These are phyloP conservation scores for Talaromyces sp. DNA, from an alignment of 2,329 filamentous ascomycete genomes.

Conservation along the genomic window DNA sequence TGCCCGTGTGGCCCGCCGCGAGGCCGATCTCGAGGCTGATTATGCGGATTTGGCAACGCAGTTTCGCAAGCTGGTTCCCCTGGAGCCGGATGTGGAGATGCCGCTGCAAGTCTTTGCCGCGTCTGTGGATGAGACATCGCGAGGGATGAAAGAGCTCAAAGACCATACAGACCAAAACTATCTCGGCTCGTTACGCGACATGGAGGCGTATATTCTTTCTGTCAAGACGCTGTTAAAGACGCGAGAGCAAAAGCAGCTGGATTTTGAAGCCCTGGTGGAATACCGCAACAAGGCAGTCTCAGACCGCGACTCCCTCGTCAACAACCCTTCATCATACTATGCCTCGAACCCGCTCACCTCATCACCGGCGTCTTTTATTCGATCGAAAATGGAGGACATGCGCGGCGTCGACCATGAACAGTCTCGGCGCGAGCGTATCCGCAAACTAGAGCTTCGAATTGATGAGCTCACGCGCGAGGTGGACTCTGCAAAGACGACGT, in stretches of 20 bases:
- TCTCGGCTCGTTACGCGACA: constrained; percentile 83
- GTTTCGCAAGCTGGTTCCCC: constrained; percentile 84
- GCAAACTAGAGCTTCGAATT: constrained; percentile 87
- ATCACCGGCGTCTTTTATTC: constrained; percentile 79
- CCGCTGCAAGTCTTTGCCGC: constrained; percentile 80
- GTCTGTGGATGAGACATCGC: constrained; percentile 75
- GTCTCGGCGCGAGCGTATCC: constrained; percentile 73
- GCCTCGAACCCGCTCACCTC: constrained; percentile 46
- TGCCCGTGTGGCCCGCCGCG: constrained; percentile 77
- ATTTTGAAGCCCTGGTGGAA: constrained; percentile 92
- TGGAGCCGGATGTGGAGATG: constrained; percentile 81
- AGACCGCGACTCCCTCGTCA: constrained; percentile 75
- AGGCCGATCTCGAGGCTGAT: constrained; percentile 81
- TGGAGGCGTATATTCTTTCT: constrained; percentile 88
- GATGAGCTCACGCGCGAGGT: constrained; percentile 87
- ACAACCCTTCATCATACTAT: constrained; percentile 56
- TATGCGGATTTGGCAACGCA: constrained; percentile 86
- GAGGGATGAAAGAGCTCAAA: constrained; percentile 72
- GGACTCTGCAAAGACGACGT: constrained; percentile 77
- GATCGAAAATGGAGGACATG: constrained; percentile 92
- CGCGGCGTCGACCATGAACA: constrained; percentile 95
- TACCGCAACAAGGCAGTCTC: constrained; percentile 86
- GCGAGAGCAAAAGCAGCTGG: constrained; percentile 94
- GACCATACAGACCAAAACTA: constrained; percentile 96
- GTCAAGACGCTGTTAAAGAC: constrained; percentile 85